These are phyloP conservation scores for Parasitella parasitica DNA, from an alignment of 371 early-diverging fungal species.

Conservation along the genomic window DNA sequence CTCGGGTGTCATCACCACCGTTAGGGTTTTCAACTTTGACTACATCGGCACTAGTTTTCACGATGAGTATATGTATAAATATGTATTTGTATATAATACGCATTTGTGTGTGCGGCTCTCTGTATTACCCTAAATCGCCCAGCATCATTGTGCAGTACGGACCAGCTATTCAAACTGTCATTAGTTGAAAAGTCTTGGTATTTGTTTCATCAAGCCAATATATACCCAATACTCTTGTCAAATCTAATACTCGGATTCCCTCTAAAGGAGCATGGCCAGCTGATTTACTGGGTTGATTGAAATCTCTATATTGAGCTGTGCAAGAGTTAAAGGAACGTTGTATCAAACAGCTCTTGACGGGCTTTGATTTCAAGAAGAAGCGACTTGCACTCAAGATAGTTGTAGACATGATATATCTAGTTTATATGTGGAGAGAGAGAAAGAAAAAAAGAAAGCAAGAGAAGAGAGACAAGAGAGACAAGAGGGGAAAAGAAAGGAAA, in stretches of 20 bases:
- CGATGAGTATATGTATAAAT: not conserved
- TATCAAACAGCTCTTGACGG: not conserved
- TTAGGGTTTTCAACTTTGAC: conserved; percentile 87
- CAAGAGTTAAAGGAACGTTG: conserved; percentile 9
- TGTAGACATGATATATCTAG: not conserved
- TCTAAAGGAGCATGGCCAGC: conserved; percentile 52
- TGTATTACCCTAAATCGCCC: conserved; percentile 87
- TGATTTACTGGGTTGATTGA: not conserved
- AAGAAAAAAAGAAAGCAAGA: not conserved
- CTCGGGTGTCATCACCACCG: conserved; percentile 83
- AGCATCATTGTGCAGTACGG: conserved; percentile 86
- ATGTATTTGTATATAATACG: no score
- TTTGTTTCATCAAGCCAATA: no score
- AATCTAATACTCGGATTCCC: conserved; percentile 79
- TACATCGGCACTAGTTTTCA: conserved; percentile 74
- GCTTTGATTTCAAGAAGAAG: not conserved
- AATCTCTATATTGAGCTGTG: conserved; percentile 6
- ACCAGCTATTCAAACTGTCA: conserved; percentile 49
- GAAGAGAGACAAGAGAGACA: not conserved
- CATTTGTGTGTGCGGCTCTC: no score
- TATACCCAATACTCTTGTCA: conserved; percentile 79
- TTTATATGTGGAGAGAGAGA: not conserved
- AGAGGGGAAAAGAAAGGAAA: no score
- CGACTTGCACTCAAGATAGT: not conserved
- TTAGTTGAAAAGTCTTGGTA: not conserved